Evolutionary conservation across 176 grass and related monocot species (phyloP).

Genomic region (Calamus simplicifolius): DNA sequence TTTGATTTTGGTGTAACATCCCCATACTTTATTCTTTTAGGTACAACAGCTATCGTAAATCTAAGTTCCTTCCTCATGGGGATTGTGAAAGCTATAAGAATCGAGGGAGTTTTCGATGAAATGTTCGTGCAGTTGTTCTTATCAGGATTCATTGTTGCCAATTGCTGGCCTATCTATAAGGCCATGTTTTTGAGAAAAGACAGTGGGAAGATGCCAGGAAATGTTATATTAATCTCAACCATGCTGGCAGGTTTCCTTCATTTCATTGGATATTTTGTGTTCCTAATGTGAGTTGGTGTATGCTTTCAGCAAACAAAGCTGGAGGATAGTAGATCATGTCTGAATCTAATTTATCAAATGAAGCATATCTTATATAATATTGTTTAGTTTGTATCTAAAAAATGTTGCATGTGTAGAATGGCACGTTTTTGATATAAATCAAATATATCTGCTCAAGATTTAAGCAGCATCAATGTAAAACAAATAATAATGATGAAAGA

Average conservation of each 20-base stretch:
- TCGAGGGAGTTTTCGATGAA: conserved; percentile 2
- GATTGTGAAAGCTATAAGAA: conserved; percentile 4
- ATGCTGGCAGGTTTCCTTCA: conserved; percentile 1
- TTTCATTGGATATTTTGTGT: conserved; percentile 2
- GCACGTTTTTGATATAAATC: too few species aligned
- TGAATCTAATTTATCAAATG: too few species aligned
- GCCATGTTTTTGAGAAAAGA: conserved; percentile 35
- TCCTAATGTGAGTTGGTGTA: background rate
- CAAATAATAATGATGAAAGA: too few species aligned
- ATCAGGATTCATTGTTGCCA: conserved; percentile 19
- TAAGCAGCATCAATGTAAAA: too few species aligned
- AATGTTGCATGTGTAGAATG: too few species aligned
- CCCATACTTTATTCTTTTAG: conserved; percentile 27
- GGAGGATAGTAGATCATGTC: too few species aligned
- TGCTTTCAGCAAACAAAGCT: too few species aligned
- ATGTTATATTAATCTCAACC: background rate
- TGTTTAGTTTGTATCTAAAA: too few species aligned
- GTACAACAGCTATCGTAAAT: conserved; percentile 12
- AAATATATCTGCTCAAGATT: too few species aligned
- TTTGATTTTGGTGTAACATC: conserved; percentile 28
- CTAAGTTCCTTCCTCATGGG: conserved; percentile 18
- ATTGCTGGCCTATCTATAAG: conserved; percentile 33
- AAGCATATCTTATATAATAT: too few species aligned
- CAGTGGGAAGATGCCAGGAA: conserved; percentile 31
- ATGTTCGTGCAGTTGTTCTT: conserved; percentile 34